These are phyloP conservation scores for Rhizoctonia solani DNA, from an alignment of 1,284 basidiomycete species.

Conservation along the genomic window DNA sequence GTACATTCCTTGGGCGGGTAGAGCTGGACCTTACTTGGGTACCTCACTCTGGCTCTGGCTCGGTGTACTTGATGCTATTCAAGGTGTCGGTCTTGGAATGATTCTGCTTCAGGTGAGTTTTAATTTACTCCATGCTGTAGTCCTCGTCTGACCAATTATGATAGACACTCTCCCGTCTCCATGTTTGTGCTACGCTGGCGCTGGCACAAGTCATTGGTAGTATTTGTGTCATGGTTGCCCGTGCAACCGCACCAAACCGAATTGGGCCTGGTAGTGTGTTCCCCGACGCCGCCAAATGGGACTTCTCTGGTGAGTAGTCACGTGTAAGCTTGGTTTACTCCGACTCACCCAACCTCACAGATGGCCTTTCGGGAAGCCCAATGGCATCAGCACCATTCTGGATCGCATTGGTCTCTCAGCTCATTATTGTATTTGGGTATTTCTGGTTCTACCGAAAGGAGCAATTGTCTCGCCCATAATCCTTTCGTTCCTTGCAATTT, in stretches of 20 bases:
- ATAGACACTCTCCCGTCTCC: slow-evolving; percentile 83
- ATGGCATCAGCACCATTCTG: slow-evolving; percentile 84
- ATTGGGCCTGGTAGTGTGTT: slow-evolving; percentile 87
- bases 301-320: slow-evolving; percentile 62
- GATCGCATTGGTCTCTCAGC: slow-evolving; percentile 77
- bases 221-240: slow-evolving; percentile 81
- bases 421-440: slow-evolving; percentile 87
- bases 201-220: slow-evolving; percentile 84
- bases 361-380: slow-evolving; percentile 58
- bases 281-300: slow-evolving; percentile 89
- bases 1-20: slow-evolving; percentile 90
- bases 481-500: slow-evolving; percentile 25
- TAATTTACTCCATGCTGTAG: not conserved
- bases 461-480: slow-evolving; percentile 54
- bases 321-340: slow-evolving; percentile 8
- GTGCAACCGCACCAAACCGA: slow-evolving; percentile 81
- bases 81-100: slow-evolving; percentile 92
- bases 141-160: not conserved
- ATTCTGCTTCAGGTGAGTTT: slow-evolving; percentile 77
- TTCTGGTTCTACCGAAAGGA: slow-evolving; percentile 94
- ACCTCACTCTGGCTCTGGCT: slow-evolving; percentile 91
- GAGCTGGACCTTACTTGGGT: slow-evolving; percentile 81
- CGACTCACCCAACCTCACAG: slow-evolving; percentile 26
- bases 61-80: slow-evolving; percentile 87
- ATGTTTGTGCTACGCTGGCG: slow-evolving; percentile 89